Conservation (phyloP, 371 early-diverging fungal genomes). For the Rhizopus stolonifer region DNA sequence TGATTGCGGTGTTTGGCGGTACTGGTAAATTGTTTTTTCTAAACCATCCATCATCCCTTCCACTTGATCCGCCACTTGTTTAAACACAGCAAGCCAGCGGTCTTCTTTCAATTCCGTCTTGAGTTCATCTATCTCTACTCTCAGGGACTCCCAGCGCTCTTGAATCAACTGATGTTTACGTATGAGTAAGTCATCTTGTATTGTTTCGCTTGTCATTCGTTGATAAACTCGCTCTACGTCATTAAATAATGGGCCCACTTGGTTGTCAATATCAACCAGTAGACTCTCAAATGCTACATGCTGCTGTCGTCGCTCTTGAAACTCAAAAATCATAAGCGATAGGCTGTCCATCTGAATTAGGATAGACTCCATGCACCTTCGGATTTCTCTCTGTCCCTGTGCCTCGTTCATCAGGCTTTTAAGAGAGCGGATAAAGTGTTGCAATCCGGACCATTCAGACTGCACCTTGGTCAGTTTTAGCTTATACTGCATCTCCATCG, state of each 20-base stretch:
- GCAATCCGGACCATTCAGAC: conserved; percentile 50
- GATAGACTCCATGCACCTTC: conserved; percentile 29
- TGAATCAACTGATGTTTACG: conserved; percentile 39
- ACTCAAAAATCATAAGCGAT: conserved; percentile 44
- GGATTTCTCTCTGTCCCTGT: conserved; percentile 19
- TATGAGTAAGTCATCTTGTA: conserved; percentile 34
- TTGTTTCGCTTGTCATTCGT: conserved; percentile 39
- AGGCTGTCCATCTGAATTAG: conserved; percentile 38
- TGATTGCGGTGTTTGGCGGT: conserved; percentile 25
- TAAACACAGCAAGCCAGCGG: conserved; percentile 58
- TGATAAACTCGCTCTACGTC: conserved; percentile 55
- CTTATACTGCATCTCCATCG: conserved; percentile 29
- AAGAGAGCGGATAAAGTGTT: conserved; percentile 40
- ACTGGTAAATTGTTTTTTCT: conserved; percentile 57
- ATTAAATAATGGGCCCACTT: conserved; percentile 52
- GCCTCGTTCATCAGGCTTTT: conserved; percentile 21
- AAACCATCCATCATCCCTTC: conserved; percentile 62
- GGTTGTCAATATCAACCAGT: conserved; percentile 52
- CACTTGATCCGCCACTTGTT: conserved; percentile 58
- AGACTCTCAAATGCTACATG: conserved; percentile 30
- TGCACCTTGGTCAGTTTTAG: conserved; percentile 39
- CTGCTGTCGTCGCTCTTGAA: conserved; percentile 35
- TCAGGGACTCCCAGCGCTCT: conserved; percentile 49
- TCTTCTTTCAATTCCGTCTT: conserved; percentile 62
- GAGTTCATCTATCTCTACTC: conserved; percentile 48